These are phyloP conservation scores for Perkinsus marinus DNA, from an alignment of 169 alveolate genomes.

Conservation along the genomic window DNA sequence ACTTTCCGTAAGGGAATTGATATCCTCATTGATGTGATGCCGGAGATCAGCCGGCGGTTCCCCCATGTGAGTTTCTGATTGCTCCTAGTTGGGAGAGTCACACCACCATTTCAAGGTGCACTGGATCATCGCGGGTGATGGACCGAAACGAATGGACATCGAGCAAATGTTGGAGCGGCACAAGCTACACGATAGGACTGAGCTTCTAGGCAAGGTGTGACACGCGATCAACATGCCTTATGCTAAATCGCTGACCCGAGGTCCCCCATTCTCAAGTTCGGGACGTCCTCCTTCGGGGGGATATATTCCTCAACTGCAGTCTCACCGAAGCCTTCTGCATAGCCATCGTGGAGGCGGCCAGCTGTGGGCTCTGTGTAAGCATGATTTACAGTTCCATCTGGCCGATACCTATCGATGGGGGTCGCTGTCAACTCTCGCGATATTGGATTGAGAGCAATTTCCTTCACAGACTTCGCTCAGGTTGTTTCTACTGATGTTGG, in stretches of 20 bases:
- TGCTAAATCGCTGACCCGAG: not conserved
- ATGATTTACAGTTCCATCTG: not conserved
- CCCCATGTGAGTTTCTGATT: slow-evolving; percentile 74
- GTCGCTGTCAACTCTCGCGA: not conserved
- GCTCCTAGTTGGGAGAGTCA: slow-evolving; percentile 20
- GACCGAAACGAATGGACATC: slow-evolving; percentile 79
- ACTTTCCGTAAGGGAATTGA: slow-evolving; percentile 95
- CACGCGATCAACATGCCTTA: not conserved
- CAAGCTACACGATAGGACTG: slow-evolving; percentile 79
- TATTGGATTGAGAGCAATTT: too few relatives aligned
- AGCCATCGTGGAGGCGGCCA: slow-evolving; percentile 97
- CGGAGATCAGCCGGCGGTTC: slow-evolving; percentile 79
- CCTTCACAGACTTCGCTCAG: slow-evolving; percentile 22
- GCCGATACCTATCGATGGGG: not conserved
- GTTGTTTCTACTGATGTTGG: slow-evolving; percentile 97
- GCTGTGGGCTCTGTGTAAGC: slow-evolving; percentile 77
- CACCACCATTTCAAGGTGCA: slow-evolving; percentile 1
- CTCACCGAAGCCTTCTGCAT: slow-evolving; percentile 97
- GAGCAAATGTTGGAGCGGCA: slow-evolving; percentile 83
- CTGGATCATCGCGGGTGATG: slow-evolving; percentile 86
- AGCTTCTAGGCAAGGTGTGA: slow-evolving; percentile 53
- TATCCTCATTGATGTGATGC: slow-evolving; percentile 85
- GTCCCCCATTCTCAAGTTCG: slow-evolving; percentile 81
- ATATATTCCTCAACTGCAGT: slow-evolving; percentile 92
- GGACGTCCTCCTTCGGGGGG: slow-evolving; percentile 85